Percentiles rank a stretch among this genome's conserved stretches.
Conservation (phyloP, 495 filamentous ascomycete genomes). For the Aspergillus ellipticus region DNA sequence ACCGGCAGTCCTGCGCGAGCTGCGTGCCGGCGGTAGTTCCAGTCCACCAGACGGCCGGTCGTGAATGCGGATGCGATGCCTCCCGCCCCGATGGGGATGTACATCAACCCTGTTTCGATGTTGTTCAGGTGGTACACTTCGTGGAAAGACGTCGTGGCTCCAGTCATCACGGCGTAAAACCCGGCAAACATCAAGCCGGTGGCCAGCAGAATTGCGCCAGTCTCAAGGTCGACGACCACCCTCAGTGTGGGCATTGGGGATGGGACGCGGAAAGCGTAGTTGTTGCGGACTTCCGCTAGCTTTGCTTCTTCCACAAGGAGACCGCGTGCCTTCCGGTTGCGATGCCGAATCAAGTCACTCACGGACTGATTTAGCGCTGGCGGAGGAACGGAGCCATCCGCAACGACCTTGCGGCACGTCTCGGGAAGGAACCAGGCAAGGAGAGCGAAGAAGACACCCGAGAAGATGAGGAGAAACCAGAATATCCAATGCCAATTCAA, state of each 20-base stretch:
- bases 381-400: constrained; percentile 31
- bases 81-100: constrained; percentile 43
- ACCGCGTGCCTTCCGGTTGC: background rate
- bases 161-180: constrained; percentile 41
- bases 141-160: constrained; percentile 56
- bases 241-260: constrained; percentile 51
- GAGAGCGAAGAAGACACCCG: constrained; percentile 35
- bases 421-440: constrained; percentile 40
- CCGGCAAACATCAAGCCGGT: constrained; percentile 46
- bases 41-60: constrained; percentile 54
- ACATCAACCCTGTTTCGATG: constrained; percentile 58
- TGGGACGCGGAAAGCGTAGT: constrained; percentile 65
- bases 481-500: constrained; percentile 71
- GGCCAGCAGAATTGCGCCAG: constrained; percentile 44
- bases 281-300: constrained; percentile 22
- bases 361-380: constrained; percentile 7
- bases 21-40: constrained; percentile 54
- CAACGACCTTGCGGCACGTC: constrained; percentile 44
- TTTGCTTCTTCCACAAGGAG: background rate
- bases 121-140: constrained; percentile 62
- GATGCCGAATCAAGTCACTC: background rate
- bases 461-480: constrained; percentile 66
- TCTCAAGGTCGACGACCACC: constrained; percentile 57
- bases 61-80: constrained; percentile 30
- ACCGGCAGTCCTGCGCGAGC: constrained; percentile 42